Evolutionary conservation across 192 early-diverging fungal species (phyloP).

Genomic region (Spizellomyces sp.): DNA sequence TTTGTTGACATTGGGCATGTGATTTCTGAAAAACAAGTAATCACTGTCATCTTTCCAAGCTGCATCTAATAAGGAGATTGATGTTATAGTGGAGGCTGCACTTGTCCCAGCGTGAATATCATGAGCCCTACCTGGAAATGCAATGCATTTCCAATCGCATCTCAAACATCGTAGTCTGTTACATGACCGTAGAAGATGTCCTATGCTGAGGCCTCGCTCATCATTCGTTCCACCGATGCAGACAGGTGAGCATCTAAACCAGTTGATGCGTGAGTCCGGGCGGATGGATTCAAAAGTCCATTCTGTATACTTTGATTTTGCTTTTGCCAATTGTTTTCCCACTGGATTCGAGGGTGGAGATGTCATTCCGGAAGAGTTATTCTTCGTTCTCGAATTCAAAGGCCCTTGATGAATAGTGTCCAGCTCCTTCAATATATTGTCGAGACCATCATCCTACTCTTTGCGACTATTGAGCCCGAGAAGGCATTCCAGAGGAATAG

Average conservation of each 20-base stretch:
- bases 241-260: conserved; percentile 23
- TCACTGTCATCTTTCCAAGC: conserved; percentile 20
- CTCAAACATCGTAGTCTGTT: conserved; percentile 18
- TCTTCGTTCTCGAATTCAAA: not conserved
- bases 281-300: not conserved
- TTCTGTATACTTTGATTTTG: not conserved
- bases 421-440: conserved; percentile 16
- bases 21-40: conserved; percentile 36
- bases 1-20: conserved; percentile 31
- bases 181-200: conserved; percentile 13
- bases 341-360: not conserved
- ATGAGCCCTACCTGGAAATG: conserved; percentile 16
- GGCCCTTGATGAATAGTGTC: not conserved
- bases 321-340: not conserved
- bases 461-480: not conserved
- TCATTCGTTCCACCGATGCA: conserved; percentile 24
- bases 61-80: conserved; percentile 8
- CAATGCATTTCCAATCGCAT: conserved; percentile 28
- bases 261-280: not conserved
- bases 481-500: not conserved
- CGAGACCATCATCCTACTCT: conserved; percentile 16
- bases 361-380: too few species aligned
- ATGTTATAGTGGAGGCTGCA: not conserved
- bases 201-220: conserved; percentile 13
- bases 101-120: not conserved